A percentile compares a stretch with the other conserved stretches of the same genome.
These are phyloP conservation scores for Candida insectalens DNA, from an alignment of 805 yeast species.

Conservation along the genomic window DNA sequence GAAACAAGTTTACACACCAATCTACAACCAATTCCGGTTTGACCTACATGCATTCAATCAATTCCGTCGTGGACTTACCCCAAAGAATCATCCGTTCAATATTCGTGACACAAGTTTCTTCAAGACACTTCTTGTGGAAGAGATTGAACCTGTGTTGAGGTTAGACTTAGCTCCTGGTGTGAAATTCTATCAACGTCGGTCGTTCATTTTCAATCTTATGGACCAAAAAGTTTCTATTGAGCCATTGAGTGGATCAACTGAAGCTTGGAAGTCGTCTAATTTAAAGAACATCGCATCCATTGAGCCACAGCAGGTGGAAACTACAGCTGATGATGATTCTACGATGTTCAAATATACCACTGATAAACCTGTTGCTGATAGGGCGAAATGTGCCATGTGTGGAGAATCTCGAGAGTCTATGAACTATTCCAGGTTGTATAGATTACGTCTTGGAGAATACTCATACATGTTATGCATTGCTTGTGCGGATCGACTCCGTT, in stretches of 20 bases:
- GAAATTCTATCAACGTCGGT: constrained; percentile 46
- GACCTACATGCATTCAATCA: constrained; percentile 35
- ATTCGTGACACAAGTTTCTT: constrained; percentile 50
- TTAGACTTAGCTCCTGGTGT: constrained; percentile 56
- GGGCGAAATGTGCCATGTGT: constrained; percentile 73
- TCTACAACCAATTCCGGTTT: constrained; percentile 27
- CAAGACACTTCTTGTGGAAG: constrained; percentile 60
- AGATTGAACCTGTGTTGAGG: constrained; percentile 64
- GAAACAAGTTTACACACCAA: constrained; percentile 19
- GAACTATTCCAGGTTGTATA: constrained; percentile 69
- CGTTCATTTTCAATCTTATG: constrained; percentile 55
- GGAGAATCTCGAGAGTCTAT: constrained; percentile 67
- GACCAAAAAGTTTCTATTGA: constrained; percentile 79
- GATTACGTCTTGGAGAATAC: constrained; percentile 36
- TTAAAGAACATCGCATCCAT: constrained; percentile 4
- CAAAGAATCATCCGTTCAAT: constrained; percentile 4
- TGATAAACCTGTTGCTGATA: constrained; percentile 64
- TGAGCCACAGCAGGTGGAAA: constrained; percentile 5
- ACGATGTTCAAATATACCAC: constrained; percentile 19
- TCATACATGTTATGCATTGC: constrained; percentile 69
- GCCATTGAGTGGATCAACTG: constrained; percentile 80
- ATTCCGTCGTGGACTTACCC: constrained; percentile 31
- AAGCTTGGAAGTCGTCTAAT: constrained; percentile 39
- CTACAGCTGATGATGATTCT: constrained; percentile 10
- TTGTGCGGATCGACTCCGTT: constrained; percentile 71